phyloP scores from a whole-genome alignment of 2,329 filamentous ascomycete species.

The Monascus ruber region DNA sequence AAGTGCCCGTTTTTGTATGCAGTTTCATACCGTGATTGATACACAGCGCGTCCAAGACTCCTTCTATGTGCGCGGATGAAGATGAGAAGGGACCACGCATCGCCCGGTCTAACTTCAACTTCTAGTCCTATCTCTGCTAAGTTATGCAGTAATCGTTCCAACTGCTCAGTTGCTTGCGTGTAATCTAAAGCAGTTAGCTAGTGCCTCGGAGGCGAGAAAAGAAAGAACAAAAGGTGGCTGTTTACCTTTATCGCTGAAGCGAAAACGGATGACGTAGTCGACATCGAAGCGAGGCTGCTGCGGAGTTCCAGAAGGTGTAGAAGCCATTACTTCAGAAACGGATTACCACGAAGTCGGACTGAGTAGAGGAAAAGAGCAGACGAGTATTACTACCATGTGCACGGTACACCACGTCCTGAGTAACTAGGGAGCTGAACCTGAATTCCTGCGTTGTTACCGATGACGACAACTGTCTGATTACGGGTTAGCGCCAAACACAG shows the following conservation, averaged over 20 bases:
- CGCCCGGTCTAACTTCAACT: constrained; percentile 75
- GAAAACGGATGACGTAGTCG: constrained; percentile 81
- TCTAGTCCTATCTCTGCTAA: constrained; percentile 70
- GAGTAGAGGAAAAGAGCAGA: too few relatives aligned
- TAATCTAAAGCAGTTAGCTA: constrained; percentile 41
- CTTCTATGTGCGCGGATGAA: constrained; percentile 74
- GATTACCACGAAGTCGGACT: too few relatives aligned
- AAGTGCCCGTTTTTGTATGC: background rate
- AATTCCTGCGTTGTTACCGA: constrained; percentile 1
- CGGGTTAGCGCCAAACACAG: too few relatives aligned
- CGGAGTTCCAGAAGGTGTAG: constrained; percentile 13
- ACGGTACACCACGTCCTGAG: background rate
- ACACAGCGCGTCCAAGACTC: constrained; percentile 68
- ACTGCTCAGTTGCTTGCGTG: constrained; percentile 58
- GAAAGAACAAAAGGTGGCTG: background rate
- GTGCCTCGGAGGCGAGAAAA: background rate
- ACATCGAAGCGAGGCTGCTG: constrained; percentile 54
- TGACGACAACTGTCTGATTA: constrained; percentile 1
- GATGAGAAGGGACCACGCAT: constrained; percentile 63
- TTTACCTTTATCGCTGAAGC: constrained; percentile 56
- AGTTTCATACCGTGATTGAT: constrained; percentile 58
- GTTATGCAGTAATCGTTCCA: constrained; percentile 65
- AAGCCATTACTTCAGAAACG: constrained; percentile 14
- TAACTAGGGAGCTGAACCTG: constrained; percentile 1
- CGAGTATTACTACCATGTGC: too few relatives aligned